Evolutionary conservation across 208 protist species (phyloP).

Genomic region (Polymyxa betae): DNA sequence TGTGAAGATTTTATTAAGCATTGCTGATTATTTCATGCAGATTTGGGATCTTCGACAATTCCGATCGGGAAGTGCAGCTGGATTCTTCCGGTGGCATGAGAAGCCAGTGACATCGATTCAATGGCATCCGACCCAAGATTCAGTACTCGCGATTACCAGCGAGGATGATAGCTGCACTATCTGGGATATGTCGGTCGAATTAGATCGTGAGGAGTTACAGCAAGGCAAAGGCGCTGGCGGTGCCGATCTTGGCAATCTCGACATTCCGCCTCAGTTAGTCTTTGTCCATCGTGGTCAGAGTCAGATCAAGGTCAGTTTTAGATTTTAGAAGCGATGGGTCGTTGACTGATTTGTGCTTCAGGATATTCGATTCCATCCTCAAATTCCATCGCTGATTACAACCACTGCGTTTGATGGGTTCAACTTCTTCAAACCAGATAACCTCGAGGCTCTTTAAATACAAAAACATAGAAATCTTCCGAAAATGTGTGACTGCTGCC

Average conservation of each 20-base stretch:
- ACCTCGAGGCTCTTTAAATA: conserved; percentile 23
- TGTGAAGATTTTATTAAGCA: neutral
- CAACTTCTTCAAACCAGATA: conserved; percentile 59
- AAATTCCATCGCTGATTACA: conserved; percentile 63
- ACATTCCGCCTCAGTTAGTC: conserved; percentile 59
- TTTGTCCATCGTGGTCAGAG: conserved; percentile 59
- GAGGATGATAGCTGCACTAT: conserved; percentile 60
- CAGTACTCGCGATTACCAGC: conserved; percentile 44
- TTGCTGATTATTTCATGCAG: neutral
- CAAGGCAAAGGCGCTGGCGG: conserved; percentile 25
- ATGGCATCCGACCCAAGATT: conserved; percentile 65
- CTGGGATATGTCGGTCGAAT: conserved; percentile 65
- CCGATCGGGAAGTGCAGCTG: conserved; percentile 4
- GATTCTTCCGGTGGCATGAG: conserved; percentile 59
- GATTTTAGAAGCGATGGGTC: conserved; percentile 38
- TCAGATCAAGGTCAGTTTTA: conserved; percentile 32
- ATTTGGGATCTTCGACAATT: conserved; percentile 49
- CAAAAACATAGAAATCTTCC: neutral
- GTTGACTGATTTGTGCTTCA: neutral
- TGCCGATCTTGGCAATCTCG: conserved; percentile 31
- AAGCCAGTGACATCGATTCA: conserved; percentile 61
- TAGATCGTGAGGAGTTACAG: neutral
- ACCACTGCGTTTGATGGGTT: conserved; percentile 55
- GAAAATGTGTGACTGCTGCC: neutral
- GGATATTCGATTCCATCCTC: conserved; percentile 61